Percentiles rank a stretch among this genome's conserved stretches.
Evolutionary conservation across 345 rosid genomes (phyloP).

Genomic region (Sisymbrium irio): DNA sequence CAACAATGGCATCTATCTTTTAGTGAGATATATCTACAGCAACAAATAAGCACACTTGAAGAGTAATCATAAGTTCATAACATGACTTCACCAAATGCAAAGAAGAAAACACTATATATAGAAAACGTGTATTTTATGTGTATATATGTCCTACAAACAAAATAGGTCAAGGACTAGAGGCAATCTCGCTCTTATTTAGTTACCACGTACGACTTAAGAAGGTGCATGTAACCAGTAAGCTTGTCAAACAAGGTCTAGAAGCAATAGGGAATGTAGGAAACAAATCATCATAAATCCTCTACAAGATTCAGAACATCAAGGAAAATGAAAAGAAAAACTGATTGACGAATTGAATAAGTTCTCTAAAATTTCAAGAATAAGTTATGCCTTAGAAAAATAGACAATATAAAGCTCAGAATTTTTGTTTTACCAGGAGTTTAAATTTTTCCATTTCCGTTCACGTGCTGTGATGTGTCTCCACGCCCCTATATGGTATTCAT

Average conservation of each 20-base stretch:
- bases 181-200: constrained; percentile 3
- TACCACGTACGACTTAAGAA: not conserved
- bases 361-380: not conserved
- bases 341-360: constrained; percentile 7
- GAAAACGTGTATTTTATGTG: not conserved
- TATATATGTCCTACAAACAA: not conserved
- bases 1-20: constrained; percentile 3
- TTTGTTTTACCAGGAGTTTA: not conserved
- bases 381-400: not conserved
- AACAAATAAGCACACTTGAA: not conserved
- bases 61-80: not conserved
- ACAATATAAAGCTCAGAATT: not conserved
- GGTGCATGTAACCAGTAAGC: constrained; percentile 15
- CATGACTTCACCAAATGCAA: not conserved
- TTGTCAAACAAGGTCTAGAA: not conserved
- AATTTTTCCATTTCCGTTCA: not conserved
- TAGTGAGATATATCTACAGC: constrained; percentile 1
- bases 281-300: not conserved
- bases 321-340: not conserved
- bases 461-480: not conserved
- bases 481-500: not conserved
- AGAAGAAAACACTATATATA: not conserved
- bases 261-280: constrained; percentile 1
- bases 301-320: not conserved
- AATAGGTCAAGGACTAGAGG: not conserved